Base-by-base conservation (phyloP, 768 basidiomycete genomes). In the Lentinula sp. region DNA sequence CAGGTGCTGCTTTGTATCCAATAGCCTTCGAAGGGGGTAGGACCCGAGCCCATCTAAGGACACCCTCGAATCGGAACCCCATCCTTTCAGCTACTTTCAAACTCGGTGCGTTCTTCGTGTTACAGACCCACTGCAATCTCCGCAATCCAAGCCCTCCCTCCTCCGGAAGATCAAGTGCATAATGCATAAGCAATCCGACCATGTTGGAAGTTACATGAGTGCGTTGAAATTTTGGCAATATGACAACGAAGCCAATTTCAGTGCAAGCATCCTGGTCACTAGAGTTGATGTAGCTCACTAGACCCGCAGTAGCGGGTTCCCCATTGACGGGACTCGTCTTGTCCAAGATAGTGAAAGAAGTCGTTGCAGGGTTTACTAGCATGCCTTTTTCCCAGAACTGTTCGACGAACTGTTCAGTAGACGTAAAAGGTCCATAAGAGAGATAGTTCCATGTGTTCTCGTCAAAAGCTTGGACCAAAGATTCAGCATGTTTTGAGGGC, bases 141-240 rank as follows among this genome's bases (percentile, higher is more conserved):
- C 87, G 78, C 39, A 90, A 68, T 0, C 83, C 81, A 2, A 89
- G 73, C 0, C 82, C 82, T 32, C 75, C 70, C 13, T 68, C 68
- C 6, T 67, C 66, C 0, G 82, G 79, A 2, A 71, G 61, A 56
- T 81, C 73, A 13, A 81, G 68, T 7, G 80, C 73, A 55, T 79
- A 81, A 16, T 75, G 71, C 18, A 91, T 72, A 8, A 85, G 71
- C 2, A 84, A 66, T 0, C 81, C 82, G 13, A 78, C 70, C 0
- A 80, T 79, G 62, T 83, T 81, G 4, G 84, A 79, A 2, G 84
- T 78, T 36, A 89, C 80, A 63, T 88, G 85, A 0, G 85, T 88
- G 15, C 83, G 75, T 61, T 87, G 86, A 68, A 85, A 90, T 1
- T 67, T 68, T 0, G 86, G 84, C 1, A 85, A 70, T 43, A 83